Evolutionary conservation across 805 yeast genomes (phyloP).

Genomic region (Candida nonsorbophila): DNA sequence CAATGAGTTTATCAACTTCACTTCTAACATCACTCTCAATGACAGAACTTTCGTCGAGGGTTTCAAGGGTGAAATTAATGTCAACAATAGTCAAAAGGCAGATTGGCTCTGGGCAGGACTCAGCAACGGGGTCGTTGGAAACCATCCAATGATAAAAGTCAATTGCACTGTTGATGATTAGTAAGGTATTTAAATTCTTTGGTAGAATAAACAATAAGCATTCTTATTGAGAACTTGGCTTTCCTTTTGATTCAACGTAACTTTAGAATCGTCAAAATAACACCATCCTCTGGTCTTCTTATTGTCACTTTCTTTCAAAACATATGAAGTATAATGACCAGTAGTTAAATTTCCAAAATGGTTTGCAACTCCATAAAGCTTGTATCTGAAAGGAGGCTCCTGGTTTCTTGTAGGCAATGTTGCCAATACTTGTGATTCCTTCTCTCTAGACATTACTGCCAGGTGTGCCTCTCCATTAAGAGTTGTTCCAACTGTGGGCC

Average conservation of each 20-base stretch:
- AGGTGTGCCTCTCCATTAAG: slow-evolving; percentile 10
- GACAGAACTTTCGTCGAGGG: slow-evolving; percentile 82
- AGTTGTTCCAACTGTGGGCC: slow-evolving; percentile 52
- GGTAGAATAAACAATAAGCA: slow-evolving; percentile 82
- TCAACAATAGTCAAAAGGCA: slow-evolving; percentile 41
- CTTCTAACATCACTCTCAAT: slow-evolving; percentile 72
- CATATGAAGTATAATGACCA: slow-evolving; percentile 87
- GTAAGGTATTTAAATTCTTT: slow-evolving; percentile 27
- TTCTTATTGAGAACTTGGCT: slow-evolving; percentile 59
- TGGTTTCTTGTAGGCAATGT: slow-evolving; percentile 67
- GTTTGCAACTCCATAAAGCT: slow-evolving; percentile 74
- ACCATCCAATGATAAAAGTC: slow-evolving; percentile 48
- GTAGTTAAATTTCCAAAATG: slow-evolving; percentile 79
- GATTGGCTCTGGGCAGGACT: slow-evolving; percentile 67
- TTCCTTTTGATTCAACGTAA: slow-evolving; percentile 46
- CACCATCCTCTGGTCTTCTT: slow-evolving; percentile 64
- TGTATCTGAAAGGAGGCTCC: slow-evolving; percentile 72
- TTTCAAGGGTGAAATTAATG: slow-evolving; percentile 58
- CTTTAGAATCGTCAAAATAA: slow-evolving; percentile 73
- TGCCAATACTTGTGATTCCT: slow-evolving; percentile 40
- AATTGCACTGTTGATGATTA: too few species aligned
- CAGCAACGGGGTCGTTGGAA: slow-evolving; percentile 50
- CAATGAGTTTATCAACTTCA: slow-evolving; percentile 75
- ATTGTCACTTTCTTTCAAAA: slow-evolving; percentile 45
- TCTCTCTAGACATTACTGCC: slow-evolving; percentile 29